Conservation (phyloP, 192 early-diverging fungal species). For the Gonapodya sp. region DNA sequence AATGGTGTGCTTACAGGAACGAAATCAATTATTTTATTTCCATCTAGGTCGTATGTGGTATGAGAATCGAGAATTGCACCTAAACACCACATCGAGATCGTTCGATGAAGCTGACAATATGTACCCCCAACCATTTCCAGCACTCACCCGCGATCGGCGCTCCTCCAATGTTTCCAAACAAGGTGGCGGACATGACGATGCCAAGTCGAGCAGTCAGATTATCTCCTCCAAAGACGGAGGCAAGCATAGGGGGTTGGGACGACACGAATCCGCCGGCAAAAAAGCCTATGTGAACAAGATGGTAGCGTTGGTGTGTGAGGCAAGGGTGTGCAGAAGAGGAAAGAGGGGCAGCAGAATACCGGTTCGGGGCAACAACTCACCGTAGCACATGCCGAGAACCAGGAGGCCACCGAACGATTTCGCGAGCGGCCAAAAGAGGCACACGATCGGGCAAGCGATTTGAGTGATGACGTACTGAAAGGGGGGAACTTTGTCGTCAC, state of each 20-base stretch:
- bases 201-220: background rate
- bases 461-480: conserved; percentile 29
- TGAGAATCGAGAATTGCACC: background rate
- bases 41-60: background rate
- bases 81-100: background rate
- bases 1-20: no score
- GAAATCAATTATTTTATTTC: background rate
- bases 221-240: background rate
- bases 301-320: no score
- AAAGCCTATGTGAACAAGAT: background rate
- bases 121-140: background rate
- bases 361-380: conserved; percentile 16
- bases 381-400: conserved; percentile 34
- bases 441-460: conserved; percentile 13
- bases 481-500: conserved; percentile 15
- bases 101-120: background rate
- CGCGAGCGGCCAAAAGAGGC: conserved; percentile 42
- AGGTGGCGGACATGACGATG: background rate
- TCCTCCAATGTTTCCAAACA: background rate
- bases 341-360: background rate
- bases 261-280: conserved; percentile 30
- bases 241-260: conserved; percentile 12
- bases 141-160: conserved; percentile 3
- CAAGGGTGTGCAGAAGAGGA: background rate
- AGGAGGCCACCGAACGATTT: conserved; percentile 20